Conservation (phyloP, 1,139 yeast genomes). For the Yamadazyma blattariae region DNA sequence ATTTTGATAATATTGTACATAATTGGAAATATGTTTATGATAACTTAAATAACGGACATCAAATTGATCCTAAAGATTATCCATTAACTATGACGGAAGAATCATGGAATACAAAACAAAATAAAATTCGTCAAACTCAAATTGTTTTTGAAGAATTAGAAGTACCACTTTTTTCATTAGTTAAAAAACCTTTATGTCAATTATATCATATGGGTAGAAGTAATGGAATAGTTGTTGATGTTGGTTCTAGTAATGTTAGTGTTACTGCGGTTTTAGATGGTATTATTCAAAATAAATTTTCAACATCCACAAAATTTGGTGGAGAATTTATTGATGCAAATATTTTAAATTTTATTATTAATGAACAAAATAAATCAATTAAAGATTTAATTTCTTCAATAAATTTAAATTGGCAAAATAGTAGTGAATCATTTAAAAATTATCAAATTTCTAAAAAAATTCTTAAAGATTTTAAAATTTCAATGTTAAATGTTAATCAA, state of each 20-base stretch:
- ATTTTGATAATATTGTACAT: slow-evolving; percentile 58
- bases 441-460: slow-evolving; percentile 40
- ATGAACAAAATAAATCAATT: not conserved
- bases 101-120: slow-evolving; percentile 57
- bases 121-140: slow-evolving; percentile 51
- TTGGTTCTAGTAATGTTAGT: slow-evolving; percentile 59
- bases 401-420: slow-evolving; percentile 6
- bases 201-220: slow-evolving; percentile 67
- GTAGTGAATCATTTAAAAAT: slow-evolving; percentile 46
- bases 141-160: slow-evolving; percentile 62
- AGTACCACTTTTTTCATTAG: slow-evolving; percentile 65
- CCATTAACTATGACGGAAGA: slow-evolving; percentile 70
- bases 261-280: slow-evolving; percentile 77
- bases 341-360: slow-evolving; percentile 37
- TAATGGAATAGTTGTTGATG: slow-evolving; percentile 65
- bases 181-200: slow-evolving; percentile 69
- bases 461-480: slow-evolving; percentile 49
- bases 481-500: slow-evolving; percentile 28
- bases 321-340: slow-evolving; percentile 69
- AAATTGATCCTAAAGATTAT: slow-evolving; percentile 47
- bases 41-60: slow-evolving; percentile 41
- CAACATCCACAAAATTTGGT: slow-evolving; percentile 59
- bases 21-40: slow-evolving; percentile 61
- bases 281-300: slow-evolving; percentile 57
- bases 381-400: slow-evolving; percentile 8